Conservation (phyloP, 306 rosid species). For the Bauhinia variegata region DNA sequence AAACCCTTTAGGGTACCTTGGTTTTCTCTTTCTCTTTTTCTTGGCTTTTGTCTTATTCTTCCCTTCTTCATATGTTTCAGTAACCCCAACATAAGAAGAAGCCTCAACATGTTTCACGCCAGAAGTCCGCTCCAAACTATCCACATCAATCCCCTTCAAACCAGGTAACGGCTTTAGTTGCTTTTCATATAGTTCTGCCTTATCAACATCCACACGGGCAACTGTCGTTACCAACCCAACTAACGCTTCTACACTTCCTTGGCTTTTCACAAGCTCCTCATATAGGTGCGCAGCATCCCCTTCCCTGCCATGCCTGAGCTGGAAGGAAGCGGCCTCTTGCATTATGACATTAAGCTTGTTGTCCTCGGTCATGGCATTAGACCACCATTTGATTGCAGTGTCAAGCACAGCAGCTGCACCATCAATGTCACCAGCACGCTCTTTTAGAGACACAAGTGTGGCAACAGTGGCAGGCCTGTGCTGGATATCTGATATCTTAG, state of each 20-base stretch:
- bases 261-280: conserved; percentile 88
- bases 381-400: conserved; percentile 92
- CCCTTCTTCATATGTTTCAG: conserved; percentile 70
- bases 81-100: conserved; percentile 42
- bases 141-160: conserved; percentile 78
- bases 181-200: conserved; percentile 91
- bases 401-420: conserved; percentile 91
- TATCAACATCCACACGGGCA: conserved; percentile 74
- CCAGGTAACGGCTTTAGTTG: conserved; percentile 83
- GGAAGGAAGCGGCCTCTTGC: conserved; percentile 95
- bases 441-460: conserved; percentile 87
- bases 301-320: conserved; percentile 78
- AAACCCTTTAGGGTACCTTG: conserved; percentile 93
- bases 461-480: conserved; percentile 97
- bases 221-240: conserved; percentile 84
- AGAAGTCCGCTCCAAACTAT: conserved; percentile 80
- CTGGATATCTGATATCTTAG: conserved; percentile 79
- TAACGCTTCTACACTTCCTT: conserved; percentile 80
- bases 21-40: conserved; percentile 98
- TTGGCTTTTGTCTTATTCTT: conserved; percentile 79
- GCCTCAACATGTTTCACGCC: conserved; percentile 79
- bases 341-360: conserved; percentile 70
- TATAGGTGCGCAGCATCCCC: conserved; percentile 78
- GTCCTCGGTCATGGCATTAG: conserved; percentile 87
- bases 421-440: conserved; percentile 84